Evolutionary conservation across 257 asterid species (phyloP).

Genomic region (Solanum ossicruentum): DNA sequence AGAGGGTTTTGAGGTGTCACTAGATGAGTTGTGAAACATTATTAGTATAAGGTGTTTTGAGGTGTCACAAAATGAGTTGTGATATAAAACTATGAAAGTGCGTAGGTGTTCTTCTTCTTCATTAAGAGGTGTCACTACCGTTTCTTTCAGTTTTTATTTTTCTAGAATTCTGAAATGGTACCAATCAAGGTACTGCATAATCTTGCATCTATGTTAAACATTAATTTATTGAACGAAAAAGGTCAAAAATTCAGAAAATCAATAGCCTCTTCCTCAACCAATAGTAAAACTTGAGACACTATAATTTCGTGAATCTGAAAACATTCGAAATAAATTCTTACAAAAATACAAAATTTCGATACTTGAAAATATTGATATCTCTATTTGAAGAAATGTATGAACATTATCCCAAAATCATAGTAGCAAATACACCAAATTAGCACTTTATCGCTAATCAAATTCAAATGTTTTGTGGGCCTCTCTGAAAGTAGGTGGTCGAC

Average conservation of each 20-base stretch:
- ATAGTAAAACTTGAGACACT: not conserved
- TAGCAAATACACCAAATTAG: not conserved
- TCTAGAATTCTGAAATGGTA: no score
- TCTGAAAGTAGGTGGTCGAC: slow-evolving; percentile 91
- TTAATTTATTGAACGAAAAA: not conserved
- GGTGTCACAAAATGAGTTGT: no score
- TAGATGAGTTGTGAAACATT: no score
- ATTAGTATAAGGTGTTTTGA: no score
- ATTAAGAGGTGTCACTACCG: no score
- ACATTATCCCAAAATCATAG: not conserved
- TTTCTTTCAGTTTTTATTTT: no score
- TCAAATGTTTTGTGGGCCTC: slow-evolving; percentile 17
- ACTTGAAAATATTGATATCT: not conserved
- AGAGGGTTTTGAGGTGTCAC: no score
- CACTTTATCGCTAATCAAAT: not conserved
- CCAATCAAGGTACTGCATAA: no score
- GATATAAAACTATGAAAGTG: no score
- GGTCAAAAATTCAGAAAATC: not conserved
- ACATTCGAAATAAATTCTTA: not conserved
- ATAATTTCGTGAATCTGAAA: not conserved
- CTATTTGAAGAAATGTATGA: not conserved
- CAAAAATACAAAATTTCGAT: not conserved
- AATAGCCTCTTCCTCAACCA: not conserved
- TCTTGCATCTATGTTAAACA: no score
- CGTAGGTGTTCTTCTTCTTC: no score